Evolutionary conservation across 176 grass and related monocot species (phyloP).

Genomic region (Chloris gayana): DNA sequence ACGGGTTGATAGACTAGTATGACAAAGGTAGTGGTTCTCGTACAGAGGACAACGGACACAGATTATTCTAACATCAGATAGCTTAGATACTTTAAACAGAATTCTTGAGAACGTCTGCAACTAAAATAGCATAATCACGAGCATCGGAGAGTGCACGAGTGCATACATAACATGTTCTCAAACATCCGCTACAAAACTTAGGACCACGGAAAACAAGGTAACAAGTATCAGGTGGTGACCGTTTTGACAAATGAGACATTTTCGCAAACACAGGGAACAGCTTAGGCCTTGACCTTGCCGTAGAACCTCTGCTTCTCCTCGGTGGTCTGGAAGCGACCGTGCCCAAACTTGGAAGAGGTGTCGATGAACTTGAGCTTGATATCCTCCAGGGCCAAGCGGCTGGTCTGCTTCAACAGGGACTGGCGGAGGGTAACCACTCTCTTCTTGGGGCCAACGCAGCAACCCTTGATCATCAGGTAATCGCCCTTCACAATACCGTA

Average conservation of each 20-base stretch:
- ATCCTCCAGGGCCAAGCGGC: slow-evolving; percentile 77
- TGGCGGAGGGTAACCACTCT: slow-evolving; percentile 91
- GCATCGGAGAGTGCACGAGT: background rate
- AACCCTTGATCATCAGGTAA: slow-evolving; percentile 97
- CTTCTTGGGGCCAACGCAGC: slow-evolving; percentile 93
- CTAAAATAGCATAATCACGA: background rate
- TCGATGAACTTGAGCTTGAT: slow-evolving; percentile 99
- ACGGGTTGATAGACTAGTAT: too few species aligned
- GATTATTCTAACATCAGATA: too few species aligned
- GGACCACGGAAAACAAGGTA: background rate
- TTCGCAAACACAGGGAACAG: background rate
- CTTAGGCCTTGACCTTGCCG: slow-evolving; percentile 65
- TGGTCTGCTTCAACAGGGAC: slow-evolving; percentile 87
- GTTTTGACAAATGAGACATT: slow-evolving; percentile 23
- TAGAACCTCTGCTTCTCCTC: slow-evolving; percentile 89
- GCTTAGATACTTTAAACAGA: too few species aligned
- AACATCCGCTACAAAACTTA: slow-evolving; percentile 56
- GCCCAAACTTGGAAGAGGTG: slow-evolving; percentile 97
- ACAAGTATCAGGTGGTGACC: slow-evolving; percentile 29
- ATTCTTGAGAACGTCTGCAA: background rate
- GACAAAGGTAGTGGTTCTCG: too few species aligned
- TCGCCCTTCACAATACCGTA: slow-evolving; percentile 90
- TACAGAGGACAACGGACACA: too few species aligned
- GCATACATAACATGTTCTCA: slow-evolving; percentile 28
- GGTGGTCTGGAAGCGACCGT: slow-evolving; percentile 95